Percentiles rank a stretch among this genome's conserved stretches.
Evolutionary conservation across 176 grass and related monocot species (phyloP).

Genomic region (Musa beccarii): DNA sequence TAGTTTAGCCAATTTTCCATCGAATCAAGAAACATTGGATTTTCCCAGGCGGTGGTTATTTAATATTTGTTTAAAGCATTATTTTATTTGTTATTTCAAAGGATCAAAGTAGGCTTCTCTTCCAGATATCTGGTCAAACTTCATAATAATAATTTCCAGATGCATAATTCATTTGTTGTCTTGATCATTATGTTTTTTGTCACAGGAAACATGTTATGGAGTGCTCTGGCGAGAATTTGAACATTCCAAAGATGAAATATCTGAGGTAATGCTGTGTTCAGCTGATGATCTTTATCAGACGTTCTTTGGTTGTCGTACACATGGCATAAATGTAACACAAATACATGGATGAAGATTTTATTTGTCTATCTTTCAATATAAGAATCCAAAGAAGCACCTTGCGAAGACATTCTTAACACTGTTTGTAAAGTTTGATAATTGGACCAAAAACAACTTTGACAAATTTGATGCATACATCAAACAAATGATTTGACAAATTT

Average conservation of each 20-base stretch:
- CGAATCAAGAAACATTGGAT: neutral
- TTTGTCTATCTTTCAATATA: neutral
- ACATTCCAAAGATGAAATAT: constrained; percentile 71
- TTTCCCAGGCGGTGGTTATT: neutral
- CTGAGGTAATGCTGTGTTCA: constrained; percentile 41
- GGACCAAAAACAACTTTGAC: neutral
- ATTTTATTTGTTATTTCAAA: constrained; percentile 8
- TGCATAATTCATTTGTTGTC: no score
- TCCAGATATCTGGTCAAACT: neutral
- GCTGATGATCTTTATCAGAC: constrained; percentile 9
- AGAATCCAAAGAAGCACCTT: neutral
- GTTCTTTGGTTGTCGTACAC: constrained; percentile 6
- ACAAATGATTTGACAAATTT: no score
- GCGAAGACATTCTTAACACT: neutral
- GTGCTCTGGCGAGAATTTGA: constrained; percentile 70
- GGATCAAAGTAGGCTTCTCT: neutral
- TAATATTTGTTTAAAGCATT: neutral
- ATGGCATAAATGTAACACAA: neutral
- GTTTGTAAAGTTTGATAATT: no score
- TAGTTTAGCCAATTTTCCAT: neutral
- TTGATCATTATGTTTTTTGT: constrained; percentile 9
- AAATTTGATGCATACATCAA: neutral
- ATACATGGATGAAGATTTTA: neutral
- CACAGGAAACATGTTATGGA: constrained; percentile 71
- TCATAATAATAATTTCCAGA: neutral